Evolutionary conservation across 305 asterid species (phyloP).

Genomic region (Plantago rigida): DNA sequence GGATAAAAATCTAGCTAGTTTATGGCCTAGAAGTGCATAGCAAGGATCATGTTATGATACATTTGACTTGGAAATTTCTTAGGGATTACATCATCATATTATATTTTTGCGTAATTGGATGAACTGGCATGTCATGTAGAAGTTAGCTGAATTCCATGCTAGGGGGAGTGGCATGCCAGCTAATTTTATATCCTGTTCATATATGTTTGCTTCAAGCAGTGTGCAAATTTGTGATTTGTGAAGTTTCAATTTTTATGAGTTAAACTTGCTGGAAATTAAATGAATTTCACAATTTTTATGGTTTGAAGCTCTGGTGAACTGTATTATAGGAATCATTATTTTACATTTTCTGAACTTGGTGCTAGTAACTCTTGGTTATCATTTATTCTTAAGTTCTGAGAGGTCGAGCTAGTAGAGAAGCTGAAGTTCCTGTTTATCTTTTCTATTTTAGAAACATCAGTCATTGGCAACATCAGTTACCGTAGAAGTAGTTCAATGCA

Average conservation of each 20-base stretch:
- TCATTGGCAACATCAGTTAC: too few species aligned
- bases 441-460: too few species aligned
- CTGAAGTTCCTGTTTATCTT: too few species aligned
- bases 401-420: too few species aligned
- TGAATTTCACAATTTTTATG: too few species aligned
- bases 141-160: not conserved
- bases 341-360: too few species aligned
- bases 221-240: conserved; percentile 1
- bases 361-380: too few species aligned
- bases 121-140: too few species aligned
- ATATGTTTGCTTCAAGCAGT: not conserved
- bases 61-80: too few species aligned
- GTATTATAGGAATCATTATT: not conserved
- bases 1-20: not conserved
- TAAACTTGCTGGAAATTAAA: not conserved
- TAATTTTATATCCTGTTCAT: not conserved
- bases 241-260: conserved; percentile 1
- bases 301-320: not conserved
- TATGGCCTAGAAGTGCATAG: not conserved
- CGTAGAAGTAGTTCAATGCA: too few species aligned
- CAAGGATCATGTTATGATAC: not conserved
- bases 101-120: not conserved
- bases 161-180: not conserved
- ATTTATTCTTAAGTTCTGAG: too few species aligned
- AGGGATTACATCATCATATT: not conserved